phyloP scores from a whole-genome alignment of 257 asterid species.

The Coffea eugenioides region DNA sequence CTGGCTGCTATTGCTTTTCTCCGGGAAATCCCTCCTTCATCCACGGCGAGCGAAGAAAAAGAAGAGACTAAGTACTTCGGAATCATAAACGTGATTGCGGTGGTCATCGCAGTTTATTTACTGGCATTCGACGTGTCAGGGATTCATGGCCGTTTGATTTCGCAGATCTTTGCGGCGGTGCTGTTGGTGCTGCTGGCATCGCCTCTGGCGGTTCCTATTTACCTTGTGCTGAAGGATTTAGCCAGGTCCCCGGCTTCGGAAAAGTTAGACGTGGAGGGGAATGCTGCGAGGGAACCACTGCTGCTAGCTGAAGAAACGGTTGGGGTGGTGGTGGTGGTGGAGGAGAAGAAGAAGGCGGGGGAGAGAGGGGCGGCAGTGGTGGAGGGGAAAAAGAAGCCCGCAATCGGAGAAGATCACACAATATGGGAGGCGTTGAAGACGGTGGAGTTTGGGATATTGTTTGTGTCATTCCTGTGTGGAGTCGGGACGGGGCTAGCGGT shows the following conservation, averaged over 20 bases:
- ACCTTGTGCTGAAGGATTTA: conserved; percentile 29
- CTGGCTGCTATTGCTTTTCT: conserved; percentile 67
- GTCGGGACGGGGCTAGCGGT: conserved; percentile 96
- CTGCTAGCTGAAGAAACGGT: conserved; percentile 23
- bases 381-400: conserved; percentile 37
- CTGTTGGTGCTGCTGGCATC: conserved; percentile 60
- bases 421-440: conserved; percentile 56
- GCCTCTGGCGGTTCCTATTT: conserved; percentile 68
- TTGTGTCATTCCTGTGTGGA: conserved; percentile 78
- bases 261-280: conserved; percentile 36
- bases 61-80: conserved; percentile 69
- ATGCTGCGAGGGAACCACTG: conserved; percentile 34
- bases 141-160: conserved; percentile 46
- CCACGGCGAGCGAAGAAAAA: conserved; percentile 54
- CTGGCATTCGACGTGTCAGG: conserved; percentile 69
- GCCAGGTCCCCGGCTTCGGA: conserved; percentile 29
- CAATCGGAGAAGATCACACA: conserved; percentile 86
- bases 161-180: conserved; percentile 62
- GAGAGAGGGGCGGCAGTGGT: conserved; percentile 14
- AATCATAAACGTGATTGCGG: conserved; percentile 67
- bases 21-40: conserved; percentile 87
- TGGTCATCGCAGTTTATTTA: conserved; percentile 65
- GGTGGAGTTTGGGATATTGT: conserved; percentile 81
- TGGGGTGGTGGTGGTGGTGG: background rate
- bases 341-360: conserved; percentile 8